Conservation (phyloP, 495 filamentous ascomycete species). For the Hypoxylon lienhwacheense region DNA sequence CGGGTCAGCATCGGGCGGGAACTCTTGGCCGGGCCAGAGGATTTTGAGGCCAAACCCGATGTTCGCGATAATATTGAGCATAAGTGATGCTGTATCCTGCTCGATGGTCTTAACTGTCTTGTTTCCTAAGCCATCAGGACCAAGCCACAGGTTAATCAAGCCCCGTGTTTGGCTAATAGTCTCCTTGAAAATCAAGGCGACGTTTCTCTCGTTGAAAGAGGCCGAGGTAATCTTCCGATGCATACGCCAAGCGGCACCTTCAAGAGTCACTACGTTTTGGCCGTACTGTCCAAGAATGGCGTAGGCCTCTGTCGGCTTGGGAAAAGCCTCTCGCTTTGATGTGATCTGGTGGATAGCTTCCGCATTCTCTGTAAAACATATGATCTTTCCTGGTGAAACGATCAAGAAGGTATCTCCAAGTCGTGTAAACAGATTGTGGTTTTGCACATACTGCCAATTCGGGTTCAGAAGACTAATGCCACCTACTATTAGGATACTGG, state of each 20-base stretch:
- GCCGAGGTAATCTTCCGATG: constrained; percentile 70
- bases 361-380: constrained; percentile 57
- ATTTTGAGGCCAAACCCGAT: constrained; percentile 66
- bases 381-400: constrained; percentile 51
- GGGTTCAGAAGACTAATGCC: constrained; percentile 37
- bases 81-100: constrained; percentile 62
- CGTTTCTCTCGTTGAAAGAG: constrained; percentile 73
- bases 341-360: constrained; percentile 63
- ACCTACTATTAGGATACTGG: constrained; percentile 9
- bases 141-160: constrained; percentile 57
- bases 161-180: constrained; percentile 59
- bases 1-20: constrained; percentile 43
- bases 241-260: constrained; percentile 64
- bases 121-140: constrained; percentile 37
- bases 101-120: constrained; percentile 55
- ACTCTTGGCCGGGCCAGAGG: constrained; percentile 56
- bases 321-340: constrained; percentile 63
- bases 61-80: constrained; percentile 67
- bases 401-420: constrained; percentile 55
- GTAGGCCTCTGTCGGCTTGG: constrained; percentile 64
- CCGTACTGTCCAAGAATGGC: constrained; percentile 62
- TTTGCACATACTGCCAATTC: constrained; percentile 43
- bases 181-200: constrained; percentile 63
- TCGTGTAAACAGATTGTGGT: constrained; percentile 43
- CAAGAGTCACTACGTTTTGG: constrained; percentile 63